Conservation (phyloP, 2,329 filamentous ascomycete species). For the Arthrobotrys entomopaga region DNA sequence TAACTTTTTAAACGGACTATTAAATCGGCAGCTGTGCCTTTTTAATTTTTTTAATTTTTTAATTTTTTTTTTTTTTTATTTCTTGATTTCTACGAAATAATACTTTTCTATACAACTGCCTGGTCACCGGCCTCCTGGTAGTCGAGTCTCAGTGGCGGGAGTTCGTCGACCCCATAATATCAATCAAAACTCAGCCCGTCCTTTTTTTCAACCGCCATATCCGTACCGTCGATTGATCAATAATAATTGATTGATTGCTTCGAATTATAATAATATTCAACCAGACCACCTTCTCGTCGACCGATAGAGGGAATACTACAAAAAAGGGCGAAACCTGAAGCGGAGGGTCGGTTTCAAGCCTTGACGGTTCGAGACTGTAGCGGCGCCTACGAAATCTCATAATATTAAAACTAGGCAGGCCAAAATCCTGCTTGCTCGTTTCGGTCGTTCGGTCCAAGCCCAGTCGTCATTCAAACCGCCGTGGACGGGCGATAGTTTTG, state of each 20-base stretch:
- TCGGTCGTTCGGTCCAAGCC: background rate
- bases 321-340: conserved; percentile 8
- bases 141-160: no score
- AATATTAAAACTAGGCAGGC: conserved; percentile 24
- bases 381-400: conserved; percentile 48
- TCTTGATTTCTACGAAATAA: no score
- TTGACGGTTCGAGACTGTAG: conserved; percentile 34
- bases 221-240: conserved; percentile 8
- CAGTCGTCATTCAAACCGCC: conserved; percentile 29
- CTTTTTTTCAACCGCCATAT: background rate
- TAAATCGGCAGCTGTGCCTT: background rate
- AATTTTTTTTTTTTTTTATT: no score
- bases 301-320: no score
- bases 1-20: background rate
- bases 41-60: no score
- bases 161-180: no score
- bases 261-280: no score
- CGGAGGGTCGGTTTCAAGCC: conserved; percentile 17
- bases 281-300: no score
- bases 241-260: no score
- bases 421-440: conserved; percentile 19
- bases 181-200: no score
- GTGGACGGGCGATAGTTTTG: conserved; percentile 25
- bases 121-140: no score
- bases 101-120: no score